phyloP scores from a whole-genome alignment of 2,329 filamentous ascomycete species.

The Magnaporthiopsis poae region DNA sequence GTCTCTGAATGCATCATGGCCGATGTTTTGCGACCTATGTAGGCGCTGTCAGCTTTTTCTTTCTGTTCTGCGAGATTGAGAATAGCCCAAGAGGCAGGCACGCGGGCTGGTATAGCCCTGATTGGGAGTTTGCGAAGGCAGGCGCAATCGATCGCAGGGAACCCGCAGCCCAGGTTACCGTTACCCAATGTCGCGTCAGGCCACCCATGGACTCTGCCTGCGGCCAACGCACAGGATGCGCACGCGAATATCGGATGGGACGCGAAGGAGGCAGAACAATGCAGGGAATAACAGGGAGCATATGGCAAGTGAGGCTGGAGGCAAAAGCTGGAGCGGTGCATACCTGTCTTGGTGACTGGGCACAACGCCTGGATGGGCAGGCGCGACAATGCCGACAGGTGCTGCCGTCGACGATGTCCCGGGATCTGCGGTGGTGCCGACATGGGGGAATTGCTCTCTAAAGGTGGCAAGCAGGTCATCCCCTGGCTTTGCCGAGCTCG shows the following conservation, averaged over 20 bases:
- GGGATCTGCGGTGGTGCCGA: conserved; percentile 33
- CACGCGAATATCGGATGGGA: neutral
- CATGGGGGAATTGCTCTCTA: conserved; percentile 70
- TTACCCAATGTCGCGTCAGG: neutral
- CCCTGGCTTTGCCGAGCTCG: conserved; percentile 73
- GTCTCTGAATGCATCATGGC: conserved; percentile 46
- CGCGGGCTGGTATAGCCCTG: neutral
- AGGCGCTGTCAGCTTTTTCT: neutral
- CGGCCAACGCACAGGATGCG: neutral
- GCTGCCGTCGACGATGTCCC: conserved; percentile 36
- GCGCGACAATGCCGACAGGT: conserved; percentile 26
- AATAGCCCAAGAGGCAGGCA: neutral
- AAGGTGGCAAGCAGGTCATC: conserved; percentile 78
- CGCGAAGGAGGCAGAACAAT: neutral
- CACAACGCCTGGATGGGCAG: conserved; percentile 22
- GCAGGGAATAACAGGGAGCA: neutral
- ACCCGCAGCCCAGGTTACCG: neutral
- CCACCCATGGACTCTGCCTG: neutral
- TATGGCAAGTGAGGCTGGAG: neutral
- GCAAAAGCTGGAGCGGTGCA: neutral
- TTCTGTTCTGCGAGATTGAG: neutral
- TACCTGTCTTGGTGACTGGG: conserved; percentile 24
- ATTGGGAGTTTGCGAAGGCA: neutral
- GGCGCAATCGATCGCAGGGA: neutral
- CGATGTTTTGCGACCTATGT: conserved; percentile 35